Evolutionary conservation across 805 yeast genomes (phyloP).

Genomic region (Sugiyamaella mastotermitis): DNA sequence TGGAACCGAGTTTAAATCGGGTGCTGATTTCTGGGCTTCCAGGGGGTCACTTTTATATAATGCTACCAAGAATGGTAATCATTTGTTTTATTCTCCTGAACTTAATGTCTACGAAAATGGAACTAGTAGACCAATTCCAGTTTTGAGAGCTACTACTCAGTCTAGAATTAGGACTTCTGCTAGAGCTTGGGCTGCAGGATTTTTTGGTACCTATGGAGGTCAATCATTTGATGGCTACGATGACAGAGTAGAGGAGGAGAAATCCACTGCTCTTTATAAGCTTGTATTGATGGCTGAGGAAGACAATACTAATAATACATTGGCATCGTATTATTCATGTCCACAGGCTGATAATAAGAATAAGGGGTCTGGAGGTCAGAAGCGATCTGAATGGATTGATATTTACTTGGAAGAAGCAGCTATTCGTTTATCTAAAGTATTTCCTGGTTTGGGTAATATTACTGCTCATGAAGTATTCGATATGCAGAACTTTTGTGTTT

Average conservation of each 20-base stretch:
- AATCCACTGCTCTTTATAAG: constrained; percentile 22
- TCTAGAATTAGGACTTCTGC: constrained; percentile 35
- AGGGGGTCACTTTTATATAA: constrained; percentile 34
- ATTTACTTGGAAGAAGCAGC: constrained; percentile 48
- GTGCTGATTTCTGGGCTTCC: constrained; percentile 35
- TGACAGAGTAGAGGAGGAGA: constrained; percentile 5
- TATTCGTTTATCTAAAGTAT: constrained; percentile 46
- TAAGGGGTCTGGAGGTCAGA: constrained; percentile 22
- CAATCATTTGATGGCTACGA: constrained; percentile 25
- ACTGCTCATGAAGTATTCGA: constrained; percentile 45
- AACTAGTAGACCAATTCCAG: constrained; percentile 28
- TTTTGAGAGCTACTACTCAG: constrained; percentile 35
- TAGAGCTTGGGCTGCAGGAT: constrained; percentile 39
- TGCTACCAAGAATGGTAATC: constrained; percentile 20
- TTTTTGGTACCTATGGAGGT: constrained; percentile 33
- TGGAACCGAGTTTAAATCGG: constrained; percentile 33
- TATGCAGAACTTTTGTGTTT: constrained; percentile 63
- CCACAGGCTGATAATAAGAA: constrained; percentile 26
- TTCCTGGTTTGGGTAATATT: constrained; percentile 38
- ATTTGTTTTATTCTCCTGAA: constrained; percentile 22
- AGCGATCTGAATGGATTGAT: constrained; percentile 28
- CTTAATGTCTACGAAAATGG: constrained; percentile 30
- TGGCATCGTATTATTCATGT: constrained; percentile 34
- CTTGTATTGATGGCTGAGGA: constrained; percentile 31
- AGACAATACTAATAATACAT: constrained; percentile 30